Evolutionary conservation across 2,329 filamentous ascomycete species (phyloP).

Genomic region (Lasiodiplodia gonubiensis): DNA sequence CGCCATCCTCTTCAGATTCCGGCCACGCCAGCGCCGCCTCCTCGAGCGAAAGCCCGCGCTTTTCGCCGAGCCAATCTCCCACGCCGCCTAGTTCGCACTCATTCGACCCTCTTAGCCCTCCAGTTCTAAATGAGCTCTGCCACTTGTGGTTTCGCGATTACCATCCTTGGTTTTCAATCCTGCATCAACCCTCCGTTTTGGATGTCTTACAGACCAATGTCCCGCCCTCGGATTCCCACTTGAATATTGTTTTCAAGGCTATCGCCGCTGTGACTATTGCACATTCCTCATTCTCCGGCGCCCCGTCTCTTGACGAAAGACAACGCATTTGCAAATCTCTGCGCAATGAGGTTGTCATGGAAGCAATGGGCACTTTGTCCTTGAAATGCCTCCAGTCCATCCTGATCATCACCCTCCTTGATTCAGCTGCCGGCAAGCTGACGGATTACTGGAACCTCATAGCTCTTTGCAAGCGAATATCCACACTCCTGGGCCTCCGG

Average conservation of each 20-base stretch:
- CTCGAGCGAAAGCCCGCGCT: conserved; percentile 16
- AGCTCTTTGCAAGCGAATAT: conserved; percentile 42
- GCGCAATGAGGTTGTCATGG: conserved; percentile 37
- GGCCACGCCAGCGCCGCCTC: neutral
- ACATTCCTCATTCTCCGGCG: conserved; percentile 35
- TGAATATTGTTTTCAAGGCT: conserved; percentile 40
- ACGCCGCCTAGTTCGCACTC: conserved; percentile 20
- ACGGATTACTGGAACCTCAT: conserved; percentile 44
- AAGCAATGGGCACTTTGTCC: conserved; percentile 38
- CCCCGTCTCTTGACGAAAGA: conserved; percentile 35
- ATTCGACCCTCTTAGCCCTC: conserved; percentile 32
- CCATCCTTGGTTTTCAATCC: conserved; percentile 47
- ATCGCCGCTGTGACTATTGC: conserved; percentile 39
- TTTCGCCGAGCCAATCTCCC: neutral
- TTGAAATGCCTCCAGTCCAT: conserved; percentile 43
- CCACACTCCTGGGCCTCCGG: conserved; percentile 38
- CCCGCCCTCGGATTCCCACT: conserved; percentile 6
- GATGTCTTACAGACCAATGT: conserved; percentile 32
- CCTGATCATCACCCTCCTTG: conserved; percentile 39
- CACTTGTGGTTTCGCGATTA: conserved; percentile 45
- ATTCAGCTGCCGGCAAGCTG: conserved; percentile 40
- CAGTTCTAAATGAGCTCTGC: conserved; percentile 36
- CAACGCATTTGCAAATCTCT: conserved; percentile 35
- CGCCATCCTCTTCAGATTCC: conserved; percentile 26
- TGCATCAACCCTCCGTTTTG: conserved; percentile 37